A percentile compares a stretch with the other conserved stretches of the same genome.
These are phyloP conservation scores for Beauveria varroae DNA, from an alignment of 2,329 filamentous ascomycete species.

Conservation along the genomic window DNA sequence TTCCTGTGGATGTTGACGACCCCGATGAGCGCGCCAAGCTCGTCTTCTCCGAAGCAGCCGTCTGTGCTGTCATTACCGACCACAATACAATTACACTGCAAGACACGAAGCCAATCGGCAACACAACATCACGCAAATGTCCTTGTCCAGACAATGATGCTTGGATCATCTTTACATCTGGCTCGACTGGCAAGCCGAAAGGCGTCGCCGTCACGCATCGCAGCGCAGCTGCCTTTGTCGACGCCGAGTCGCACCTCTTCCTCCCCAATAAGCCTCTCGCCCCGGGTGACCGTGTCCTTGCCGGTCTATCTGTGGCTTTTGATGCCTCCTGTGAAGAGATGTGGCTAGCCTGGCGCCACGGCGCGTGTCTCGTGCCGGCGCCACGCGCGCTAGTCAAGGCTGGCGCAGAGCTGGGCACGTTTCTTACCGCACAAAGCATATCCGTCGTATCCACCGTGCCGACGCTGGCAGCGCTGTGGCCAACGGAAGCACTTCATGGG, in stretches of 20 bases:
- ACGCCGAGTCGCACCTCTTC: slow-evolving; percentile 17
- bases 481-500: slow-evolving; percentile 14
- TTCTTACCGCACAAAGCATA: slow-evolving; percentile 16
- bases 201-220: slow-evolving; percentile 19
- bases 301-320: slow-evolving; percentile 17
- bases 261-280: slow-evolving; percentile 14
- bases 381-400: slow-evolving; percentile 17
- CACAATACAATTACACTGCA: slow-evolving; percentile 12
- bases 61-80: slow-evolving; percentile 15
- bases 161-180: slow-evolving; percentile 19
- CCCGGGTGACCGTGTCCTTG: slow-evolving; percentile 18
- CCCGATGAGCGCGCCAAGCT: slow-evolving; percentile 17
- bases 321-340: slow-evolving; percentile 19
- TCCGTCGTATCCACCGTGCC: slow-evolving; percentile 19
- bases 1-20: slow-evolving; percentile 18
- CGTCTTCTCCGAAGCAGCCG: slow-evolving; percentile 16
- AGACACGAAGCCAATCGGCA: not conserved
- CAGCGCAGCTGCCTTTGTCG: slow-evolving; percentile 19
- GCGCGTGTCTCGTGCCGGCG: slow-evolving; percentile 17
- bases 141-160: slow-evolving; percentile 15
- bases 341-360: slow-evolving; percentile 19
- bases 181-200: slow-evolving; percentile 16
- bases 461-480: slow-evolving; percentile 18
- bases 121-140: not conserved
- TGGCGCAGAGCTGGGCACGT: slow-evolving; percentile 15